Base-by-base conservation (phyloP, 2,329 filamentous ascomycete genomes). In the Leptodontidium sp. region DNA sequence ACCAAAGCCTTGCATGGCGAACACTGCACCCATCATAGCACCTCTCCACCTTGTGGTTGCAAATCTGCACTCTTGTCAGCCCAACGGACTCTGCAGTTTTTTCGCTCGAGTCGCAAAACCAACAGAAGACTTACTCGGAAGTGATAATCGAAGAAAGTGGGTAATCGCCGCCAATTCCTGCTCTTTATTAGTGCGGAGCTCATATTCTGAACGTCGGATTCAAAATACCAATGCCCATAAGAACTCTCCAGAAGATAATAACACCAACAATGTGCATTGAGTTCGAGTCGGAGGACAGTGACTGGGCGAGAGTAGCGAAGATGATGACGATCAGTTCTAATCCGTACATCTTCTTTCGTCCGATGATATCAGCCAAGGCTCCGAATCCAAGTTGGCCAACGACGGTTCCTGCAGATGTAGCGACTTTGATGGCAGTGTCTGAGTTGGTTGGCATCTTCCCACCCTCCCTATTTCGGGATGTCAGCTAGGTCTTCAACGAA, bases 11-110 rank as follows among this genome's bases (percentile, higher is more conserved):
- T 97, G 93, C 91, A 94, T 94, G 73, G 92, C 91, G 76, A 96
- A 96, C 65, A 96, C 93, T 15, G 91, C 86, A 45, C 88, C 91
- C 90, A 97, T 94, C 90, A 96, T 96, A 72, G 92, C 91, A 73
- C 92, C 92, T 79, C 93, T 84, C 89, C 92, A 94, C 80, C 91
- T 93, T 65, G 92, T 95, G 4, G 91, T 94, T 11, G 93, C 92
- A 76, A 96, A 96, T 83, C 85, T 52, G 88, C 93, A 82, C 93
- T 90, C 75, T 92, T 87, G 47, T 93, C 85, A 77, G 96, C 92
- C 38, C 88, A 89, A 59, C 88, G 86, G 24, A 96, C 87, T 77
- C 96, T 93, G 75, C 21, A 96, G 5, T 17, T 47, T 6, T 7
- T 17, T 15, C 12, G 12, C 43, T 17, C 9, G 17, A n/a, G 43